Conservation (phyloP, 179 eudicot species). For the Corrigiola litoralis region DNA sequence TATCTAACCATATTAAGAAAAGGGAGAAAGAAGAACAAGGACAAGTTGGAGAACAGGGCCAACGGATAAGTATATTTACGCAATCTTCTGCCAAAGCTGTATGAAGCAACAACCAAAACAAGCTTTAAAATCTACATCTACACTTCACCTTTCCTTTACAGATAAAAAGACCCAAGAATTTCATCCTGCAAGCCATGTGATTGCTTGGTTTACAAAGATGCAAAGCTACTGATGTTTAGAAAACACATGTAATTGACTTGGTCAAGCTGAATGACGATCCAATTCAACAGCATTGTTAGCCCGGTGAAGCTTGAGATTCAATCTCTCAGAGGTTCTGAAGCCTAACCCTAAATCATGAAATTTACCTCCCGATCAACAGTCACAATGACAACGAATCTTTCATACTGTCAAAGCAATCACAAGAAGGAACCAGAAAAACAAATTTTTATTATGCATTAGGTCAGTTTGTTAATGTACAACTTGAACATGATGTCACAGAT, state of each 20-base stretch:
- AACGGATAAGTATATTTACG: no score
- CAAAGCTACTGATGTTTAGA: no score
- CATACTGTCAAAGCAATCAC: not conserved
- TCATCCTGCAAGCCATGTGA: not conserved
- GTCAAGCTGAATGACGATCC: not conserved
- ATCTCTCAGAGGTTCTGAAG: not conserved
- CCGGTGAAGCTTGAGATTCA: not conserved
- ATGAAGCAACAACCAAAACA: not conserved
- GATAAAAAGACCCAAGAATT: not conserved
- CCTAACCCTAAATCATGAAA: no score
- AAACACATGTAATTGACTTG: not conserved
- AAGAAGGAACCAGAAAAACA: not conserved
- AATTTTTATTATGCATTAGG: conserved; percentile 10
- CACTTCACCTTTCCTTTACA: not conserved
- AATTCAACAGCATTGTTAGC: not conserved
- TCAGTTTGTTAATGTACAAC: conserved; percentile 14
- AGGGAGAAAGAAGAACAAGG: no score
- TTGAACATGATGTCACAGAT: conserved; percentile 5
- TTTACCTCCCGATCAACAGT: no score
- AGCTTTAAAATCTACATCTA: not conserved
- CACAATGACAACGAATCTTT: not conserved
- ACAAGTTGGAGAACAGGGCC: no score
- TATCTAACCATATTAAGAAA: no score
- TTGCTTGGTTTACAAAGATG: not conserved
- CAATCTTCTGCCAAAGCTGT: no score